Percentiles rank a stretch among this genome's conserved stretches.
These are phyloP conservation scores for Boehmeria nivea DNA, from an alignment of 306 rosid genomes.

Conservation along the genomic window DNA sequence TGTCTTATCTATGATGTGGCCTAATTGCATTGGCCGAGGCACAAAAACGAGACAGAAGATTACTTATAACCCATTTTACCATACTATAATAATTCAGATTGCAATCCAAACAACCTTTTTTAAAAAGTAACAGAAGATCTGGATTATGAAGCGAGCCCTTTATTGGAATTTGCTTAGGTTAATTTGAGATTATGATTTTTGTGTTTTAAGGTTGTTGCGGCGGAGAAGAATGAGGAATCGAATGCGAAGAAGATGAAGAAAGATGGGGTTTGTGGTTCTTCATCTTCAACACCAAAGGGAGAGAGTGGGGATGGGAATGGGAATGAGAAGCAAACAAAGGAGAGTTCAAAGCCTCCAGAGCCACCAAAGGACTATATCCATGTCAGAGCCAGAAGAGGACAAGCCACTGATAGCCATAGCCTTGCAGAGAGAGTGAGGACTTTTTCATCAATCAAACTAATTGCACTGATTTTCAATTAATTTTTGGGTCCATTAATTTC, in stretches of 20 bases:
- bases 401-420: conserved; percentile 96
- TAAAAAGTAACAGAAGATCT: too few relatives aligned
- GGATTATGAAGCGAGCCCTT: too few relatives aligned
- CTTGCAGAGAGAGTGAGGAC: conserved; percentile 82
- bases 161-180: too few relatives aligned
- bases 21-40: too few relatives aligned
- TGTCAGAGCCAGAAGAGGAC: conserved; percentile 93
- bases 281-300: conserved; percentile 10
- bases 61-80: too few relatives aligned
- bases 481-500: not conserved
- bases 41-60: too few relatives aligned
- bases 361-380: conserved; percentile 89
- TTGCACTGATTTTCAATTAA: not conserved
- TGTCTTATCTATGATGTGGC: too few relatives aligned
- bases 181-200: too few relatives aligned
- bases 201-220: conserved; percentile 22
- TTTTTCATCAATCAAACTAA: not conserved
- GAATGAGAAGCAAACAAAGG: conserved; percentile 34
- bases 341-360: conserved; percentile 45
- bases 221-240: conserved; percentile 26
- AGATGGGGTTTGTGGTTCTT: conserved; percentile 24
- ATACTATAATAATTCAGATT: too few relatives aligned
- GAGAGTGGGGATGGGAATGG: conserved; percentile 31
- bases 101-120: too few relatives aligned
- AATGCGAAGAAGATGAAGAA: conserved; percentile 41